These are phyloP conservation scores for Diaporthe caulivora DNA, from an alignment of 2,329 filamentous ascomycete genomes.

Conservation along the genomic window DNA sequence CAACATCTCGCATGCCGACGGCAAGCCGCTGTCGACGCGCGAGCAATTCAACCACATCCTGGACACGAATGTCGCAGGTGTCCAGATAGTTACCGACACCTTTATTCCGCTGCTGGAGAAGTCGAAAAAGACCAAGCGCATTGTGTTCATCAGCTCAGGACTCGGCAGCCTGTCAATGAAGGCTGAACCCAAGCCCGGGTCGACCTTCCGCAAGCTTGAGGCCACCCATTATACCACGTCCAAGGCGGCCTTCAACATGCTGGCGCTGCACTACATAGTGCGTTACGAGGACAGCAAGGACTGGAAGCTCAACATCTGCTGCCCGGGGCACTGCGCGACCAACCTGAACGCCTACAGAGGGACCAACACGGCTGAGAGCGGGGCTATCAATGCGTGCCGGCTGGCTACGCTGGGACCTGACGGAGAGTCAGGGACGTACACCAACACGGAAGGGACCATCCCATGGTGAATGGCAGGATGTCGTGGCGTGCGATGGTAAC, in stretches of 20 bases:
- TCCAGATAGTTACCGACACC: conserved; percentile 46
- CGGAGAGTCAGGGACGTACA: conserved; percentile 43
- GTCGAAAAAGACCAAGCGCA: conserved; percentile 42
- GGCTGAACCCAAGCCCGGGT: conserved; percentile 33
- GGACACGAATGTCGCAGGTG: conserved; percentile 49
- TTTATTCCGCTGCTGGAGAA: conserved; percentile 50
- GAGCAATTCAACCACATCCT: conserved; percentile 44
- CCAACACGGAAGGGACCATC: conserved; percentile 37
- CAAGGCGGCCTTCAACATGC: conserved; percentile 47
- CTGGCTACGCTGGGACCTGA: conserved; percentile 44
- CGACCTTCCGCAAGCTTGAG: not conserved
- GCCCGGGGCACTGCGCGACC: conserved; percentile 45
- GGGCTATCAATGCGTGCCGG: conserved; percentile 44
- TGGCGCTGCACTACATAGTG: conserved; percentile 41
- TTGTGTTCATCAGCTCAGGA: conserved; percentile 45
- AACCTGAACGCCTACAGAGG: conserved; percentile 43
- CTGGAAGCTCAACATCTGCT: conserved; percentile 47
- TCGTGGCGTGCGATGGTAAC: not conserved
- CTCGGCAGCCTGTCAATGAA: conserved; percentile 41
- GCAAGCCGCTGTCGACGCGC: conserved; percentile 35
- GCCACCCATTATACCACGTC: conserved; percentile 43
- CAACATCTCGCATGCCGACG: conserved; percentile 28
- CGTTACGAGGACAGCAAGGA: conserved; percentile 42
- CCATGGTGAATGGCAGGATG: conserved; percentile 38
- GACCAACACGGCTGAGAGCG: conserved; percentile 38